Evolutionary conservation across 352 stramenopile species (phyloP).

Genomic region (Phytophthora hybrid): DNA sequence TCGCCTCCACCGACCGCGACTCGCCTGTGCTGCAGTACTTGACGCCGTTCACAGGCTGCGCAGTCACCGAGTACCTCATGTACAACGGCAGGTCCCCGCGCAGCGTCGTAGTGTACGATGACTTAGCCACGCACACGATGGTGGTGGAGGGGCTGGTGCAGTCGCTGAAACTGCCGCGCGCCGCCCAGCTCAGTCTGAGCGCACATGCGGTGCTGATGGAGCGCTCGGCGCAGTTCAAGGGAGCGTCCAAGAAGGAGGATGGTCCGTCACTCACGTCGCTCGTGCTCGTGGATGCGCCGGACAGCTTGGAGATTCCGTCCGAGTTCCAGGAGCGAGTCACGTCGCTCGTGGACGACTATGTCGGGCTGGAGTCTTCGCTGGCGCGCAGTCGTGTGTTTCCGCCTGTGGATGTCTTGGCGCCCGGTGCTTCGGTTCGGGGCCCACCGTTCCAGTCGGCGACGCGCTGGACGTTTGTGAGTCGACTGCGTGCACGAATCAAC

Average conservation of each 20-base stretch:
- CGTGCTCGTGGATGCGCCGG: slow-evolving; percentile 70
- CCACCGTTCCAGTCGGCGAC: slow-evolving; percentile 81
- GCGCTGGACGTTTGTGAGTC: slow-evolving; percentile 73
- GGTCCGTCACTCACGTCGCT: slow-evolving; percentile 71
- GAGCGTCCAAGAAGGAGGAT: slow-evolving; percentile 37
- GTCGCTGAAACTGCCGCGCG: slow-evolving; percentile 68
- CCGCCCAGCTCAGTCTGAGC: slow-evolving; percentile 69
- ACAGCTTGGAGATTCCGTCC: slow-evolving; percentile 54
- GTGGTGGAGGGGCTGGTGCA: slow-evolving; percentile 82
- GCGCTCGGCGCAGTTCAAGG: slow-evolving; percentile 73
- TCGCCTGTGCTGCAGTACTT: slow-evolving; percentile 85
- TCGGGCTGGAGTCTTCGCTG: slow-evolving; percentile 61
- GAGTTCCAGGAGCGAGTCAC: slow-evolving; percentile 72
- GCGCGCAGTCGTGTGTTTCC: slow-evolving; percentile 67
- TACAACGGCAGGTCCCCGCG: slow-evolving; percentile 51
- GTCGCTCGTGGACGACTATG: slow-evolving; percentile 79
- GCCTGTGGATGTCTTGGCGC: slow-evolving; percentile 72
- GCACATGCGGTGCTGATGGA: slow-evolving; percentile 81
- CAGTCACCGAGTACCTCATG: slow-evolving; percentile 79
- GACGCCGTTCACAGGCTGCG: slow-evolving; percentile 80
- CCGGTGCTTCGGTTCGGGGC: slow-evolving; percentile 70
- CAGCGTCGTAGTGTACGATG: slow-evolving; percentile 83
- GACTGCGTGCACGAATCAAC: slow-evolving; percentile 73
- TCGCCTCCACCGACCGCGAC: slow-evolving; percentile 70
- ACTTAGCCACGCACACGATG: slow-evolving; percentile 76